A percentile compares a stretch with the other conserved stretches of the same genome.
phyloP scores from a whole-genome alignment of 2,329 filamentous ascomycete genomes.

The Aotearoamyces nothofagi region DNA sequence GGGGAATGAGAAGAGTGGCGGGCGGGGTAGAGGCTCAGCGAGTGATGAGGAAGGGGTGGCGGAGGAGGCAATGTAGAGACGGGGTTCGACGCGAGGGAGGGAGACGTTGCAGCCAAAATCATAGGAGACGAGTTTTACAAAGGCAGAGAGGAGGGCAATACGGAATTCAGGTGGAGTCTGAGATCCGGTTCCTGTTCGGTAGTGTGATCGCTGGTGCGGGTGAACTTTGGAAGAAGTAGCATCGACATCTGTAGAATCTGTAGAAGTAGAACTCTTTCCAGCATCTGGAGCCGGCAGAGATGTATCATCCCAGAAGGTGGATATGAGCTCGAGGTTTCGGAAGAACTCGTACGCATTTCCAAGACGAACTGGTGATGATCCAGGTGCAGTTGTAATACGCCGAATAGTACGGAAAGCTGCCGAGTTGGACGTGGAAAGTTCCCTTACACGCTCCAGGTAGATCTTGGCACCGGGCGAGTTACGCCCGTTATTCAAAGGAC shows the following conservation, averaged over 20 bases:
- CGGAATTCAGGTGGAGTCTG: conserved; percentile 43
- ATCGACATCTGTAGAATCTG: conserved; percentile 8
- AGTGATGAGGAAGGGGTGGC: conserved; percentile 23
- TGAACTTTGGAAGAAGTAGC: conserved; percentile 7
- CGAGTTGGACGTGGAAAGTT: conserved; percentile 39
- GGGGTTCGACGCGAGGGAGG: conserved; percentile 39
- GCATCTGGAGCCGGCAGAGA: conserved; percentile 20
- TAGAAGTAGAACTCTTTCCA: conserved; percentile 3
- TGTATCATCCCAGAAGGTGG: conserved; percentile 46
- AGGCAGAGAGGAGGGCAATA: conserved; percentile 39
- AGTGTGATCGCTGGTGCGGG: conserved; percentile 12
- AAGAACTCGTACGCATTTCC: conserved; percentile 54
- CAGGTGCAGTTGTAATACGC: conserved; percentile 36
- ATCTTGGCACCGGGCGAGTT: conserved; percentile 39
- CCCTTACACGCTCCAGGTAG: conserved; percentile 41
- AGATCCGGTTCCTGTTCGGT: conserved; percentile 32
- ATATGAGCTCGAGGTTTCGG: conserved; percentile 42
- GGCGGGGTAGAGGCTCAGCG: no score
- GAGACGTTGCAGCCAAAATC: conserved; percentile 49
- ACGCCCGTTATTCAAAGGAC: conserved; percentile 34
- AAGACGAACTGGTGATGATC: conserved; percentile 36
- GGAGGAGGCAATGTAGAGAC: conserved; percentile 31
- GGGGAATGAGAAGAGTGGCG: no score
- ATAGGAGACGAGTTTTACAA: conserved; percentile 49
- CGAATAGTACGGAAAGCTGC: conserved; percentile 46